phyloP scores from a whole-genome alignment of 2,329 filamentous ascomycete genomes.

The Alternaria ethzedia region DNA sequence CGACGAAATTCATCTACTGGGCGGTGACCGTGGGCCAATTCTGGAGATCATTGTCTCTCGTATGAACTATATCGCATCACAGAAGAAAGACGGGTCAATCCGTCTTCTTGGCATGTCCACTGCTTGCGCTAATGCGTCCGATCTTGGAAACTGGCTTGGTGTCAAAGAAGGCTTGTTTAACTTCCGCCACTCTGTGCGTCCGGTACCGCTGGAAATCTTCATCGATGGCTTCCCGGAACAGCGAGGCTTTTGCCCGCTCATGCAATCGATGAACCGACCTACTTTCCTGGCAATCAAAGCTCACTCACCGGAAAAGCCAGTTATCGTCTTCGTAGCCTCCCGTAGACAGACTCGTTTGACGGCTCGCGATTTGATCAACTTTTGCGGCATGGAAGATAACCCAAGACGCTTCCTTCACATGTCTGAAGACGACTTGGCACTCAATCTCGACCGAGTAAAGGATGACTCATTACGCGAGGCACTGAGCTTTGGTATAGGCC shows the following conservation, averaged over 20 bases:
- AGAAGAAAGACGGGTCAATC: slow-evolving; percentile 83
- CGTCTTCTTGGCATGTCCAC: slow-evolving; percentile 98
- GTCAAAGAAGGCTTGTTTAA: slow-evolving; percentile 96
- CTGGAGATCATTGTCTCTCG: slow-evolving; percentile 90
- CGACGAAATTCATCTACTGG: slow-evolving; percentile 97
- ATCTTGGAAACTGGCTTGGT: slow-evolving; percentile 94
- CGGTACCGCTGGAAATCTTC: slow-evolving; percentile 93
- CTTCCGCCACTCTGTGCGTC: slow-evolving; percentile 94
- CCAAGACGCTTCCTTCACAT: slow-evolving; percentile 91
- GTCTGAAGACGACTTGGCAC: slow-evolving; percentile 89
- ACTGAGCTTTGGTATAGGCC: slow-evolving; percentile 94
- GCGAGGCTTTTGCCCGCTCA: slow-evolving; percentile 92
- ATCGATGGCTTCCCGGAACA: slow-evolving; percentile 98
- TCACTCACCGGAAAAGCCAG: slow-evolving; percentile 94
- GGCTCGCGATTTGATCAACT: slow-evolving; percentile 94
- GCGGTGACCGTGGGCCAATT: slow-evolving; percentile 95
- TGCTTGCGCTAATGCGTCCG: slow-evolving; percentile 92
- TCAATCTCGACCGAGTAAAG: slow-evolving; percentile 88
- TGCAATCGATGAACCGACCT: slow-evolving; percentile 99
- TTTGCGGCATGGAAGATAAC: slow-evolving; percentile 98
- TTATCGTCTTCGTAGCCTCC: slow-evolving; percentile 97
- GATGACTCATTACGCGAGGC: slow-evolving; percentile 92
- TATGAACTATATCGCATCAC: slow-evolving; percentile 99
- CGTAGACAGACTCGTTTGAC: slow-evolving; percentile 93
- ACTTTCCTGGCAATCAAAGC: slow-evolving; percentile 96